Conservation (phyloP, 176 grass and related monocot genomes). For the Zizania latifolia region DNA sequence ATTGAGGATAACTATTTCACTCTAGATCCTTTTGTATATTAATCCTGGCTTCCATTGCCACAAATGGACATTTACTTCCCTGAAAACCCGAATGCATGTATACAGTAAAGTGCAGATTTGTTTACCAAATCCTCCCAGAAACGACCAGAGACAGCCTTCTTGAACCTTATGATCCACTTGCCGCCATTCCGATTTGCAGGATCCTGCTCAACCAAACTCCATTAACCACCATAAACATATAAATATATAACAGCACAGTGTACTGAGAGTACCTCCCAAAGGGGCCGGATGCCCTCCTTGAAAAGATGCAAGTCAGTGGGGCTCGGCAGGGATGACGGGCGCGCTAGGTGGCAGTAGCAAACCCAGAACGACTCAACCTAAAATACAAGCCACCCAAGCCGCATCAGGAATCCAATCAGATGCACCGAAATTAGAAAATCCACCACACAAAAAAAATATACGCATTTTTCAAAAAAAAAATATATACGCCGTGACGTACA, state of each 20-base stretch:
- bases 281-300: conserved; percentile 88
- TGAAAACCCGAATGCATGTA: conserved; percentile 1
- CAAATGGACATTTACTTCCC: not conserved
- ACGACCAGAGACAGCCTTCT: conserved; percentile 88
- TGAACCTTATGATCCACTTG: conserved; percentile 98
- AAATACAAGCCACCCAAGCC: conserved; percentile 17
- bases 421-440: not conserved
- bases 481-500: conserved; percentile 40
- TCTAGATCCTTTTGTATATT: not conserved
- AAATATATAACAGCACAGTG: not conserved
- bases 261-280: conserved; percentile 98
- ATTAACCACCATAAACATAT: conserved; percentile 7
- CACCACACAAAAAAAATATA: not conserved
- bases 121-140: conserved; percentile 99
- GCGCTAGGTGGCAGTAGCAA: conserved; percentile 89
- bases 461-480: too few species aligned
- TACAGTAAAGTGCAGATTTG: not conserved
- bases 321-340: conserved; percentile 57
- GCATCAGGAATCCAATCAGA: conserved; percentile 13
- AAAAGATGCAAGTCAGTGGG: conserved; percentile 96
- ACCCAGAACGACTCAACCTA: conserved; percentile 99
- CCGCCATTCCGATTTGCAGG: conserved; percentile 80
- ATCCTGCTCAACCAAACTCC: conserved; percentile 52
- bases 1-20: not conserved
- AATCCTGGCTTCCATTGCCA: not conserved